Percentiles rank a stretch among this genome's conserved stretches.
These are phyloP conservation scores for Salmacisia buchloeana DNA, from an alignment of 1,284 basidiomycete species.

Conservation along the genomic window DNA sequence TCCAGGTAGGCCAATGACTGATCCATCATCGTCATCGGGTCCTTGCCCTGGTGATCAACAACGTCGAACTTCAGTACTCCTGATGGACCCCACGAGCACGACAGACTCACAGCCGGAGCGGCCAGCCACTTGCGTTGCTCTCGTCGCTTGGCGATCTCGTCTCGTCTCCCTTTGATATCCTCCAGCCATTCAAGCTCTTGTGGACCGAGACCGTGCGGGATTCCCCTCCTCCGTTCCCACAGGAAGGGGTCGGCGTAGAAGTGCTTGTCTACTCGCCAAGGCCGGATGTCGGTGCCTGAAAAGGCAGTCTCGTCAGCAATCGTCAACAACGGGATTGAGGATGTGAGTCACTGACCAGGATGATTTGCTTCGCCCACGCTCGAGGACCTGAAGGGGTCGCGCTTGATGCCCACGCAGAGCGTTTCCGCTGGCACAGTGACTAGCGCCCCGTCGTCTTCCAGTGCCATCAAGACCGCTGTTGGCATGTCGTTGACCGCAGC, in stretches of 20 bases:
- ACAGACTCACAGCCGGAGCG: not conserved
- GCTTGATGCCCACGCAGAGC: conserved; percentile 1
- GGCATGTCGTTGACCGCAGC: not conserved
- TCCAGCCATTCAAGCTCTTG: not conserved
- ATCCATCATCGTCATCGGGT: not conserved
- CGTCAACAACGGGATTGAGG: not conserved
- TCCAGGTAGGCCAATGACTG: not conserved
- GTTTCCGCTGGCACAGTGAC: not conserved
- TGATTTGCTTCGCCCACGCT: not conserved
- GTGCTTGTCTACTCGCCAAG: not conserved
- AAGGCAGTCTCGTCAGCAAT: not conserved
- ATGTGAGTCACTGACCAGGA: not conserved
- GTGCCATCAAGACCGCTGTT: not conserved
- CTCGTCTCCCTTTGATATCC: not conserved
- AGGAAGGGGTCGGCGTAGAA: conserved; percentile 5
- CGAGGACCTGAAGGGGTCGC: no score
- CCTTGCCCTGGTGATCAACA: not conserved
- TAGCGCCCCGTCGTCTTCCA: not conserved
- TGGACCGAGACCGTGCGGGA: not conserved
- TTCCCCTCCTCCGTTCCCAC: conserved; percentile 1
- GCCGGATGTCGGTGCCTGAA: not conserved
- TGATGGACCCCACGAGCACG: not conserved
- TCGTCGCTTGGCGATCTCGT: not conserved
- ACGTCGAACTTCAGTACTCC: not conserved
- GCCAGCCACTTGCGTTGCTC: not conserved